Conservation (phyloP, 2,329 filamentous ascomycete genomes). For the Fusarium austroafricanum region DNA sequence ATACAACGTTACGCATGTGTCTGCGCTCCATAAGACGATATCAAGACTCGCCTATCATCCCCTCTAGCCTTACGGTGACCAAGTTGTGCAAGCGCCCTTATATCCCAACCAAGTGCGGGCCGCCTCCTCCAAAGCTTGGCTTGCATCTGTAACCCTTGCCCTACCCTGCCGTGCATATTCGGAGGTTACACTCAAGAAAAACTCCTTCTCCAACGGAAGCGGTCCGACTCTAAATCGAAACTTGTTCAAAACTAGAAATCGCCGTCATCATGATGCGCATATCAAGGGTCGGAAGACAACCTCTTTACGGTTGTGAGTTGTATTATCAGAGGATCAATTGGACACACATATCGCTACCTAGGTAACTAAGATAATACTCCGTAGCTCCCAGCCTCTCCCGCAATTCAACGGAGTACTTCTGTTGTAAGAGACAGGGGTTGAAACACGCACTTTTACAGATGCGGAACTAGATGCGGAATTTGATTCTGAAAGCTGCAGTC, state of each 20-base stretch:
- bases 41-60: not conserved
- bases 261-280: conserved; percentile 12
- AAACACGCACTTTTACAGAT: conserved; percentile 36
- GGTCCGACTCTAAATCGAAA: conserved; percentile 20
- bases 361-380: not conserved
- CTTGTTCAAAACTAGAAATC: conserved; percentile 22
- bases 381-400: conserved; percentile 32
- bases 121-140: conserved; percentile 29
- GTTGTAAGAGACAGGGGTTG: conserved; percentile 16
- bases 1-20: conserved; percentile 41
- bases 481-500: not conserved
- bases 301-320: conserved; percentile 9
- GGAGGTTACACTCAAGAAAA: conserved; percentile 19
- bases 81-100: conserved; percentile 30
- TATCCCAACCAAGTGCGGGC: conserved; percentile 24
- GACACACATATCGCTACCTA: conserved; percentile 6
- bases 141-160: conserved; percentile 22
- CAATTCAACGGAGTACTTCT: conserved; percentile 10
- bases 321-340: conserved; percentile 11
- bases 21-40: conserved; percentile 9
- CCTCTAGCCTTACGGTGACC: conserved; percentile 7
- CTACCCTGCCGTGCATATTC: conserved; percentile 4
- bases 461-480: conserved; percentile 11
- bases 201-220: conserved; percentile 2
- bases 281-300: conserved; percentile 1